phyloP scores from a whole-genome alignment of 1,284 basidiomycete genomes.

The Fomes fomentarius region DNA sequence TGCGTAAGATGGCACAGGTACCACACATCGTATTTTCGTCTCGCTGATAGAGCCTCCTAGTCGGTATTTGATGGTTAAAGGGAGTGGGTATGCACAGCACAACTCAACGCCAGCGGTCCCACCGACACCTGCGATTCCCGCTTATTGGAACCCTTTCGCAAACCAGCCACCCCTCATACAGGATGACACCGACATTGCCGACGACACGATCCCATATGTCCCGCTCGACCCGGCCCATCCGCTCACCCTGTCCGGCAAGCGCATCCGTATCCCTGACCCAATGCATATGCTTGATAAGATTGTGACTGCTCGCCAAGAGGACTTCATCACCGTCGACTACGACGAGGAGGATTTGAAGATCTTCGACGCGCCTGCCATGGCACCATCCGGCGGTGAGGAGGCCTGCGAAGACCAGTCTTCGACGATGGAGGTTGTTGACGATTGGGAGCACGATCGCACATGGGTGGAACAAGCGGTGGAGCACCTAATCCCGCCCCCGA shows the following conservation, averaged over 20 bases:
- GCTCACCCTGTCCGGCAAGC: slow-evolving; percentile 25
- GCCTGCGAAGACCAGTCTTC: no score
- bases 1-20: no score
- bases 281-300: slow-evolving; percentile 51
- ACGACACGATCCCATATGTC: slow-evolving; percentile 42
- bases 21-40: not conserved
- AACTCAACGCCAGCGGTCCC: not conserved
- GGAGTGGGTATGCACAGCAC: not conserved
- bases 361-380: slow-evolving; percentile 30
- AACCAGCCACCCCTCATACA: not conserved
- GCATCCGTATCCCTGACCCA: slow-evolving; percentile 57
- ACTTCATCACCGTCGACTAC: slow-evolving; percentile 41
- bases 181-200: not conserved
- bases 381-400: not conserved
- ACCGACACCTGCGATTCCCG: not conserved
- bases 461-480: slow-evolving; percentile 49
- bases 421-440: slow-evolving; percentile 30
- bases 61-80: slow-evolving; percentile 63
- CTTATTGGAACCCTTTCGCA: no score
- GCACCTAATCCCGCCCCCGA: slow-evolving; percentile 56
- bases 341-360: slow-evolving; percentile 54
- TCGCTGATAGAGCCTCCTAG: slow-evolving; percentile 39
- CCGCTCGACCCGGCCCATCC: slow-evolving; percentile 40
- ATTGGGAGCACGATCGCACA: slow-evolving; percentile 56
- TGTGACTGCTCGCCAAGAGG: slow-evolving; percentile 41